These are phyloP conservation scores for Candida buenavistaensis DNA, from an alignment of 1,139 yeast species.

Conservation along the genomic window DNA sequence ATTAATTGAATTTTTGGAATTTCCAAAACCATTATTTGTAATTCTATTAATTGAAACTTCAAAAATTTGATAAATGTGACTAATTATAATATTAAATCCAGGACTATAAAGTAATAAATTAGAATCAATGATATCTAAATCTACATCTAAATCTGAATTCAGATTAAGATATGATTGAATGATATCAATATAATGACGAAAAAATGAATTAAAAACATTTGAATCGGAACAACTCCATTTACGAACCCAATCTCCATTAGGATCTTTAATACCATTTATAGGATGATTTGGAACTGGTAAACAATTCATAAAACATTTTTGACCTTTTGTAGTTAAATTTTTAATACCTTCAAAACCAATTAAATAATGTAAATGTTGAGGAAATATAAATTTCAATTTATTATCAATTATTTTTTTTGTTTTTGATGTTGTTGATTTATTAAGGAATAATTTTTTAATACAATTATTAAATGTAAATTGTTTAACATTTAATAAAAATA, in stretches of 20 bases:
- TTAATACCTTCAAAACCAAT: conserved; percentile 36
- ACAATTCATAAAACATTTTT: conserved; percentile 33
- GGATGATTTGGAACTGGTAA: conserved; percentile 53
- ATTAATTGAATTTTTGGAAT: conserved; percentile 13
- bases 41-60: conserved; percentile 36
- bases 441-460: conserved; percentile 18
- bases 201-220: conserved; percentile 68
- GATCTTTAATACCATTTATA: conserved; percentile 57
- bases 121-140: conserved; percentile 6
- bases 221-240: conserved; percentile 57
- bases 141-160: not conserved
- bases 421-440: no score
- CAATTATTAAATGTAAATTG: conserved; percentile 32
- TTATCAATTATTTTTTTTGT: no score
- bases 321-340: conserved; percentile 20
- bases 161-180: conserved; percentile 13
- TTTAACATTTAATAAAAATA: conserved; percentile 61
- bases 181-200: conserved; percentile 60
- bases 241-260: conserved; percentile 69
- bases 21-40: conserved; percentile 15
- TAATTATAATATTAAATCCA: conserved; percentile 38
- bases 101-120: conserved; percentile 23
- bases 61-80: conserved; percentile 40
- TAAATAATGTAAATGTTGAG: conserved; percentile 39
- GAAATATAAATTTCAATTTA: conserved; percentile 28